Conservation (phyloP, 2,329 filamentous ascomycete species). For the Colletotrichum simmondsii region DNA sequence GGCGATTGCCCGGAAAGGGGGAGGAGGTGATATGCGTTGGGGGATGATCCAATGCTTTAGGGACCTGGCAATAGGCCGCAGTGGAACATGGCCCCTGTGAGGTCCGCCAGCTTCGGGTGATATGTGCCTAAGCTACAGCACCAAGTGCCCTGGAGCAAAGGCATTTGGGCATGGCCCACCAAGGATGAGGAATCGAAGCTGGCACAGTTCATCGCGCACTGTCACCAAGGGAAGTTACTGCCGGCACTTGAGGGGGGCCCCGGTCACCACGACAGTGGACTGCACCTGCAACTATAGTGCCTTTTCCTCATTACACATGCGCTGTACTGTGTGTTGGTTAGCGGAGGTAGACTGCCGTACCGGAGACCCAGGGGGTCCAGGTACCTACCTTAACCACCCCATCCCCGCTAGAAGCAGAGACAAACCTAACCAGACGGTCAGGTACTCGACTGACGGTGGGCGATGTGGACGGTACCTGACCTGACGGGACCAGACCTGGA, state of each 20-base stretch:
- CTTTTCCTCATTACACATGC: not conserved
- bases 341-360: conserved; percentile 12
- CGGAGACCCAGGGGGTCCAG: too few relatives aligned
- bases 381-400: not conserved
- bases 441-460: not conserved
- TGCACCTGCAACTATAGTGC: not conserved
- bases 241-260: conserved; percentile 12
- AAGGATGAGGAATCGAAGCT: not conserved
- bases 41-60: not conserved
- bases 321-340: conserved; percentile 5
- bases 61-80: not conserved
- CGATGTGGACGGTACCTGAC: too few relatives aligned
- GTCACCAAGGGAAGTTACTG: not conserved
- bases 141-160: not conserved
- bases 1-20: not conserved
- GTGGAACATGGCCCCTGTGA: not conserved
- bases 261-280: conserved; percentile 11
- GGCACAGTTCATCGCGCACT: conserved; percentile 25
- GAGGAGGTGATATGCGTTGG: not conserved
- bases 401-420: not conserved
- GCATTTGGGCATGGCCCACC: not conserved
- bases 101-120: not conserved
- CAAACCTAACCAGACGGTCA: not conserved
- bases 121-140: not conserved
- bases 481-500: not conserved